These are phyloP conservation scores for Lyophyllum decastes DNA, from an alignment of 768 basidiomycete species.

Conservation along the genomic window DNA sequence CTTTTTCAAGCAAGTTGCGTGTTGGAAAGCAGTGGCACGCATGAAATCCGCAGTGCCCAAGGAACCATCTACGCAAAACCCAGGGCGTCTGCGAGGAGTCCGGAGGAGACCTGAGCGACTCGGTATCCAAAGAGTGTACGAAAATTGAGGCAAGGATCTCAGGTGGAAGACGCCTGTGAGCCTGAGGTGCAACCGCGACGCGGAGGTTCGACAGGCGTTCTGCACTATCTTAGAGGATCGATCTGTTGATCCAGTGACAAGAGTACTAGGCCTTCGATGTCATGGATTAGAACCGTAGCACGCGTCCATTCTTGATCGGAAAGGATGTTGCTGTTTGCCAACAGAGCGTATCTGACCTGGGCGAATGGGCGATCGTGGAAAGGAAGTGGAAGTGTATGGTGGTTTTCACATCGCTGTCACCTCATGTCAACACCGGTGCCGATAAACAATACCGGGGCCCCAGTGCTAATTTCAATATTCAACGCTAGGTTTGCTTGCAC, in stretches of 20 bases:
- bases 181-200: constrained; percentile 1
- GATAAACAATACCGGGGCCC: too few species aligned
- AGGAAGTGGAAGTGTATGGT: too few species aligned
- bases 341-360: too few species aligned
- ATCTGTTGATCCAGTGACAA: not conserved
- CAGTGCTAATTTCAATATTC: too few species aligned
- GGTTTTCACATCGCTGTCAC: too few species aligned
- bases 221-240: not conserved
- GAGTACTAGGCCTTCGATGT: not conserved
- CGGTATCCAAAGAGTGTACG: not conserved
- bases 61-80: not conserved
- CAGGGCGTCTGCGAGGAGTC: not conserved
- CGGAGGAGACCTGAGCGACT: not conserved
- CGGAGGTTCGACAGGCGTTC: not conserved
- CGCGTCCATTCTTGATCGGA: not conserved
- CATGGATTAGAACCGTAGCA: not conserved
- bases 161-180: not conserved
- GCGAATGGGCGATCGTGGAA: too few species aligned
- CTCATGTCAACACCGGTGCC: too few species aligned
- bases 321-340: not conserved
- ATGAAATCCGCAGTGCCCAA: not conserved
- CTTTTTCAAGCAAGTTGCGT: too few species aligned
- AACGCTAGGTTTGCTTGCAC: too few species aligned
- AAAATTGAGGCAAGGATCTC: not conserved
- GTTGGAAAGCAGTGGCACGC: not conserved